Evolutionary conservation across 2,329 filamentous ascomycete genomes (phyloP).

Genomic region (Aurifilum marmelostoma): DNA sequence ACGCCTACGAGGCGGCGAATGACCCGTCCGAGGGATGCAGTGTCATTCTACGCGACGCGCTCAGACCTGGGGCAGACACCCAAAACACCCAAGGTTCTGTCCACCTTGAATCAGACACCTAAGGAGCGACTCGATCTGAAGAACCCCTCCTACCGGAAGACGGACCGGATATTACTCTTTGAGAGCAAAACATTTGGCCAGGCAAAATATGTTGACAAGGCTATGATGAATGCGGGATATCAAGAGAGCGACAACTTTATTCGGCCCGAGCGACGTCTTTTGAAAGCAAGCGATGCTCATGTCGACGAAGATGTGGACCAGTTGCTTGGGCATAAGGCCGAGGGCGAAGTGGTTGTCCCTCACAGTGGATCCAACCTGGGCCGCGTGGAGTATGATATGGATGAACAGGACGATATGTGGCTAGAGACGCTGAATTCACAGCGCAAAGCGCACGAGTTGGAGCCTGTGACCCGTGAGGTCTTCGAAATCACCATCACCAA

Average conservation of each 20-base stretch:
- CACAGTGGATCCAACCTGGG: conserved; percentile 61
- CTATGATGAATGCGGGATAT: conserved; percentile 94
- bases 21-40: conserved; percentile 54
- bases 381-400: conserved; percentile 98
- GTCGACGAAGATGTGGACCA: conserved; percentile 63
- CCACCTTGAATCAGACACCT: conserved; percentile 77
- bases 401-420: conserved; percentile 98
- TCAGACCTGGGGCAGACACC: conserved; percentile 50
- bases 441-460: conserved; percentile 73
- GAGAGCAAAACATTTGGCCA: conserved; percentile 86
- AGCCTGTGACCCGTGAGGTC: conserved; percentile 86
- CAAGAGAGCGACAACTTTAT: conserved; percentile 92
- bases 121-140: conserved; percentile 81
- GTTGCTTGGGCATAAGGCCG: conserved; percentile 50
- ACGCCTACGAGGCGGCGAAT: conserved; percentile 49
- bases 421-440: conserved; percentile 80
- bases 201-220: conserved; percentile 90
- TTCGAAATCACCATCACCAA: conserved; percentile 99
- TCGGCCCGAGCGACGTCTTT: conserved; percentile 73
- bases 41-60: conserved; percentile 57
- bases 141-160: conserved; percentile 72
- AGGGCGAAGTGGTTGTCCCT: conserved; percentile 55
- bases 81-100: conserved; percentile 67
- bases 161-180: conserved; percentile 78
- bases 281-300: conserved; percentile 63